Evolutionary conservation across 345 rosid species (phyloP), one percentile per base, ranked within the genome.

Genomic region (Eucalyptus curtisii): DNA sequence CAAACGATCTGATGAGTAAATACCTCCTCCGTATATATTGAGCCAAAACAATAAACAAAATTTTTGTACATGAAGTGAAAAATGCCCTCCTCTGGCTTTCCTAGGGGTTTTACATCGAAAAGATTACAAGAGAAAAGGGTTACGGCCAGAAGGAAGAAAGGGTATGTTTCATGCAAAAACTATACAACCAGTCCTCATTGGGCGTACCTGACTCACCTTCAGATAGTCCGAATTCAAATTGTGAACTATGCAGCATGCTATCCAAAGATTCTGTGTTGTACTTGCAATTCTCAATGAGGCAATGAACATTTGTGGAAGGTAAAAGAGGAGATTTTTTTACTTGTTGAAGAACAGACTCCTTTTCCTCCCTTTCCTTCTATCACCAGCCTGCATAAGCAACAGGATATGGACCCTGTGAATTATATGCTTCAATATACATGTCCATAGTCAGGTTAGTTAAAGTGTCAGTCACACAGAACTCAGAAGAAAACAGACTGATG

Each of bases 301-400:
- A 76, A 76, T 76, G 47, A 76, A 76, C 16, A 11, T 76, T 76
- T 40, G 84, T 76, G 30, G 20, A 40, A 76, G 15, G 84, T 24
- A 22, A 37, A 20, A 76, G 47, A 40, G 47, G 30, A 42, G 47
- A 40, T 20, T 76, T 76, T 85, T 90, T 93, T 91, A 95, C 91
- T 92, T 94, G 93, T 80, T 89, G 89, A 94, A 95, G 93, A 96
- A 95, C 85, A 95, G 87, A 53, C 95, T 90, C 81, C 88, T 93
- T 91, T 92, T 94, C 96, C 92, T 97, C 59, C 92, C 95, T 93
- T 95, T 97, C 91, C 90, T 93, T 89, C 91, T 95, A 88, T 96
- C 97, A 53, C 92, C 91, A 86, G 95, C 96, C 98, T 95, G 96
- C 94, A 94, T 88, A 42, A 87, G 24, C 64, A 40, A 86, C 61